phyloP scores from a whole-genome alignment of 2,329 filamentous ascomycete species.

The Escovopsis weberi region DNA sequence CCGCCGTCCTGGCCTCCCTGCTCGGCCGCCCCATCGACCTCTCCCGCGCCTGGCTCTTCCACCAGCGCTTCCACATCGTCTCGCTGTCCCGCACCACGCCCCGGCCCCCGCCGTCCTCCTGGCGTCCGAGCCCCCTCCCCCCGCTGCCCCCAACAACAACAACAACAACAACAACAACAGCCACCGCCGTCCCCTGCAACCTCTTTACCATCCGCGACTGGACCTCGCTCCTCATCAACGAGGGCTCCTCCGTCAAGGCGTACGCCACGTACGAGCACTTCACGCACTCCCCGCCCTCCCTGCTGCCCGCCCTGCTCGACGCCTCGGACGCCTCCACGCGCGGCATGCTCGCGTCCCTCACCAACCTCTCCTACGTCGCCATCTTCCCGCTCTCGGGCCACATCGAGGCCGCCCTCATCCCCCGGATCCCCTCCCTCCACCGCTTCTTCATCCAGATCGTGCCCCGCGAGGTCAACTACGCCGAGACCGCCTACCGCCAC shows the following conservation, averaged over 20 bases:
- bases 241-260: slow-evolving; percentile 57
- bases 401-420: slow-evolving; percentile 32
- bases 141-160: background rate
- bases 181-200: slow-evolving; percentile 17
- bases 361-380: slow-evolving; percentile 43
- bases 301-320: slow-evolving; percentile 39
- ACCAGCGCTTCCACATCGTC: slow-evolving; percentile 47
- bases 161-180: background rate
- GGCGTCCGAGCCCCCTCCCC: background rate
- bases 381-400: slow-evolving; percentile 54
- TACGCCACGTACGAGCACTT: slow-evolving; percentile 63
- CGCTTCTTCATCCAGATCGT: slow-evolving; percentile 39
- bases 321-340: slow-evolving; percentile 24
- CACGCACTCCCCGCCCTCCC: slow-evolving; percentile 45
- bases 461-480: slow-evolving; percentile 22
- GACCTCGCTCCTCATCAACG: slow-evolving; percentile 53
- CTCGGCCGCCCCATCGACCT: slow-evolving; percentile 42
- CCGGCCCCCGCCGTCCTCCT: background rate
- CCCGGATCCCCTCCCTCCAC: slow-evolving; percentile 34
- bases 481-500: slow-evolving; percentile 16
- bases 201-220: slow-evolving; percentile 49
- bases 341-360: slow-evolving; percentile 14
- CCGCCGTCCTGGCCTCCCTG: slow-evolving; percentile 45
- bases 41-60: slow-evolving; percentile 48
- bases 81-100: slow-evolving; percentile 22